Evolutionary conservation across 2,329 filamentous ascomycete species (phyloP).

Genomic region (Verticillium klebahnii): DNA sequence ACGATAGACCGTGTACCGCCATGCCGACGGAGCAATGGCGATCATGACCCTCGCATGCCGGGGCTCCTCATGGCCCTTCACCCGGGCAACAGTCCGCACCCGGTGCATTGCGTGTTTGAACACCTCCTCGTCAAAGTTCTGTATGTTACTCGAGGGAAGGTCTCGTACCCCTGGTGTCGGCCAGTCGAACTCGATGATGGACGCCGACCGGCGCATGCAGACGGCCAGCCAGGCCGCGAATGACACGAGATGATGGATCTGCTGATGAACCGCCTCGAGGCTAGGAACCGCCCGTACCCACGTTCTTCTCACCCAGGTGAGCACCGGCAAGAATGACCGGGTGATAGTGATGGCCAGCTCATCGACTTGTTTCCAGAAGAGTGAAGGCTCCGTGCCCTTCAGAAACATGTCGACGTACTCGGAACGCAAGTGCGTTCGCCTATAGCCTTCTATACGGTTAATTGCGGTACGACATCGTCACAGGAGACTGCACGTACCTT

Average conservation of each 20-base stretch:
- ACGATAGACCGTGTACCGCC: slow-evolving; percentile 12
- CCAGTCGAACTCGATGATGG: slow-evolving; percentile 20
- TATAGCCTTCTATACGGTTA: slow-evolving; percentile 19
- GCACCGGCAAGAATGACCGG: slow-evolving; percentile 19
- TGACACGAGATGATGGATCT: slow-evolving; percentile 22
- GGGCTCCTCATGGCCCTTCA: neutral
- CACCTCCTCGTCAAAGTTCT: neutral
- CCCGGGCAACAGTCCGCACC: neutral
- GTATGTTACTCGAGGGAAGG: slow-evolving; percentile 2
- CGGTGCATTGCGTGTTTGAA: neutral
- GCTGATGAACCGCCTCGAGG: slow-evolving; percentile 14
- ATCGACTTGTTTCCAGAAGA: slow-evolving; percentile 26
- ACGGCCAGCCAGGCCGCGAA: slow-evolving; percentile 26
- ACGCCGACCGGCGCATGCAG: slow-evolving; percentile 16
- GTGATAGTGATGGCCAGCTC: slow-evolving; percentile 16
- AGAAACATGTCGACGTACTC: slow-evolving; percentile 20
- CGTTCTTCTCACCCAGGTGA: slow-evolving; percentile 12
- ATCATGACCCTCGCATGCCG: slow-evolving; percentile 24
- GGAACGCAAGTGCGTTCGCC: slow-evolving; percentile 19
- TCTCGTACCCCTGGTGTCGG: slow-evolving; percentile 21
- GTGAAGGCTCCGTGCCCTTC: slow-evolving; percentile 12
- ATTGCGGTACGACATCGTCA: neutral
- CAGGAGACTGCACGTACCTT: slow-evolving; percentile 17
- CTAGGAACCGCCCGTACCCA: neutral
- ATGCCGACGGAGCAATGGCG: slow-evolving; percentile 20